These are phyloP conservation scores for Neoarthrinium moseri DNA, from an alignment of 2,329 filamentous ascomycete species.

Conservation along the genomic window DNA sequence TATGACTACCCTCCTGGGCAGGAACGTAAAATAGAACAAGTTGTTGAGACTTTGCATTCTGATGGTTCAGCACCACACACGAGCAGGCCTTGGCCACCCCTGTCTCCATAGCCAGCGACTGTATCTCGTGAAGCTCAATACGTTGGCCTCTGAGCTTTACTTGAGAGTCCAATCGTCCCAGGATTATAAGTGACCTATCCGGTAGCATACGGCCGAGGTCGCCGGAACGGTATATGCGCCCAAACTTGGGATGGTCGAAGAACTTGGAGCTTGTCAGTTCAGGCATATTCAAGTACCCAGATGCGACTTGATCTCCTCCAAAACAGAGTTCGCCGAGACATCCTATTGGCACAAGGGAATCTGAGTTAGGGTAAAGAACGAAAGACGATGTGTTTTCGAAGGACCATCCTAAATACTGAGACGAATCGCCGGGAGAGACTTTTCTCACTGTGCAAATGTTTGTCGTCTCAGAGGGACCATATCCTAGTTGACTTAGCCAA, in stretches of 20 bases:
- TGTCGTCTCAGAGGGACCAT: constrained; percentile 82
- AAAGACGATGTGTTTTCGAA: constrained; percentile 76
- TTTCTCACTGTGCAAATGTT: constrained; percentile 80
- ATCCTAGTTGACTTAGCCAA: constrained; percentile 40
- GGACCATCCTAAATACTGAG: constrained; percentile 74
- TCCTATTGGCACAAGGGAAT: constrained; percentile 63
- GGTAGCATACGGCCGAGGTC: constrained; percentile 78
- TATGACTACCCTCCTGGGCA: constrained; percentile 9
- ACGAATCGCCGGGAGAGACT: constrained; percentile 55
- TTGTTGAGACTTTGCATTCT: constrained; percentile 41
- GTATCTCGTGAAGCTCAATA: constrained; percentile 78
- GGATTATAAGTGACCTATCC: constrained; percentile 72
- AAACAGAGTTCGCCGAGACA: constrained; percentile 83
- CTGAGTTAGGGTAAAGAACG: constrained; percentile 48
- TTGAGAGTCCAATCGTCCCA: constrained; percentile 74
- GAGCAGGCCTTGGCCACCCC: constrained; percentile 57
- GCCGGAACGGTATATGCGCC: constrained; percentile 77
- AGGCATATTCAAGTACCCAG: constrained; percentile 66
- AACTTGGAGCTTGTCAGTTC: constrained; percentile 66
- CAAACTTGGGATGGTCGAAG: constrained; percentile 64
- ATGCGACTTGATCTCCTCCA: constrained; percentile 77
- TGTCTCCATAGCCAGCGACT: constrained; percentile 55
- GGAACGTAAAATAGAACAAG: constrained; percentile 71
- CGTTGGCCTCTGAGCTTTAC: constrained; percentile 79
- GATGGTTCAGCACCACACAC: constrained; percentile 55